These are phyloP conservation scores for Capsicum baccatum DNA, from an alignment of 257 asterid species.

Conservation along the genomic window DNA sequence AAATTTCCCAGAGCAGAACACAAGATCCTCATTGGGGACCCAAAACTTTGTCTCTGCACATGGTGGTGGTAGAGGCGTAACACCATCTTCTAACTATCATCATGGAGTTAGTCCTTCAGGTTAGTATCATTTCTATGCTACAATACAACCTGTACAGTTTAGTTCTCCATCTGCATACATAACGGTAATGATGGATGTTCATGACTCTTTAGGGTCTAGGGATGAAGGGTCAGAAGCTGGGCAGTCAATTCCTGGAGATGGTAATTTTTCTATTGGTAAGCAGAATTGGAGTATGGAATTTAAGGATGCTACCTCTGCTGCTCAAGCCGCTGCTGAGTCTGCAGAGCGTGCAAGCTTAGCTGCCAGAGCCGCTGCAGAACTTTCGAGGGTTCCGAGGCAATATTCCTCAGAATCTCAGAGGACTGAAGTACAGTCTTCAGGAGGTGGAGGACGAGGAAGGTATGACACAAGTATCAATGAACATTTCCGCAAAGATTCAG, in stretches of 20 bases:
- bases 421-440: slow-evolving; percentile 37
- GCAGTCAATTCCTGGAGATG: slow-evolving; percentile 47
- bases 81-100: slow-evolving; percentile 38
- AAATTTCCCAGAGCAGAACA: slow-evolving; percentile 46
- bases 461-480: slow-evolving; percentile 37
- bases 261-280: slow-evolving; percentile 41
- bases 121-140: slow-evolving; percentile 29
- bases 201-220: slow-evolving; percentile 34
- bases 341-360: slow-evolving; percentile 91
- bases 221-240: slow-evolving; percentile 34
- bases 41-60: slow-evolving; percentile 43
- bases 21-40: slow-evolving; percentile 43
- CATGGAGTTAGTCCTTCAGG: slow-evolving; percentile 59
- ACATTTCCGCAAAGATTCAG: slow-evolving; percentile 45
- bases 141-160: slow-evolving; percentile 10
- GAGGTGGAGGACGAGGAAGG: slow-evolving; percentile 46
- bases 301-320: slow-evolving; percentile 91
- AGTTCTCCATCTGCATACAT: background rate
- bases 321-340: slow-evolving; percentile 92
- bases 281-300: slow-evolving; percentile 74
- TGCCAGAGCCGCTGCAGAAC: slow-evolving; percentile 92
- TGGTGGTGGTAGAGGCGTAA: slow-evolving; percentile 42
- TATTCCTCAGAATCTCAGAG: slow-evolving; percentile 46
- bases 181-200: background rate
- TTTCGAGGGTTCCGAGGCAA: slow-evolving; percentile 54